phyloP scores from a whole-genome alignment of 1,284 basidiomycete species.

The Waitea zeae region DNA sequence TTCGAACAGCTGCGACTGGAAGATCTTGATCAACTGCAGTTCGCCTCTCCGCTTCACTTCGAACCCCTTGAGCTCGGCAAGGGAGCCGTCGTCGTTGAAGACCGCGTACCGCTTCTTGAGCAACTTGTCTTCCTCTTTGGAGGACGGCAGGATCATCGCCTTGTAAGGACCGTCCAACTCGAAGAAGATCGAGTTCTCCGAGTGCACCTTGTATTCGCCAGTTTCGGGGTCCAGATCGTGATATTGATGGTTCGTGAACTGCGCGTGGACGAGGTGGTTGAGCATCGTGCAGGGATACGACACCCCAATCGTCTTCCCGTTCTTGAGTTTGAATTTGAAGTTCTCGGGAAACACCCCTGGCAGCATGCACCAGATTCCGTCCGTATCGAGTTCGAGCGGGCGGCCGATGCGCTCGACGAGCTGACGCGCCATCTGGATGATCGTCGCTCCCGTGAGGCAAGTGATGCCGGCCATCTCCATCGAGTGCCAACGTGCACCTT shows the following conservation, averaged over 20 bases:
- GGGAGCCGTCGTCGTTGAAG: slow-evolving; percentile 95
- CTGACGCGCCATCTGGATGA: slow-evolving; percentile 99
- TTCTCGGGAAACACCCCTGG: slow-evolving; percentile 97
- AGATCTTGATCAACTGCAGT: slow-evolving; percentile 98
- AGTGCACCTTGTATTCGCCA: slow-evolving; percentile 76
- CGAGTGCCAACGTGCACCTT: slow-evolving; percentile 98
- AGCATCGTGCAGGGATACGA: slow-evolving; percentile 99
- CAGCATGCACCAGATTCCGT: slow-evolving; percentile 99
- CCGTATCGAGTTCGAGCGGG: slow-evolving; percentile 94
- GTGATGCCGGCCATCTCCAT: slow-evolving; percentile 99
- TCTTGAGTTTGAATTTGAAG: slow-evolving; percentile 85
- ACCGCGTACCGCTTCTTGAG: slow-evolving; percentile 99
- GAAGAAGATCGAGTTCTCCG: slow-evolving; percentile 99
- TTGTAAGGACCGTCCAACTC: slow-evolving; percentile 97
- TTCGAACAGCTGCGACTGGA: slow-evolving; percentile 98
- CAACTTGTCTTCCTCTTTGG: slow-evolving; percentile 98
- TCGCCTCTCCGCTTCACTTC: slow-evolving; percentile 98
- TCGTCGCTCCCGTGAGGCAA: slow-evolving; percentile 94
- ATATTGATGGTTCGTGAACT: slow-evolving; percentile 98
- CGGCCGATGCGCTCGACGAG: slow-evolving; percentile 95
- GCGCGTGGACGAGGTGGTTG: slow-evolving; percentile 91
- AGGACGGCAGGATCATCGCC: slow-evolving; percentile 98
- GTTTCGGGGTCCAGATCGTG: slow-evolving; percentile 80
- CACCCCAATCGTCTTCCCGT: slow-evolving; percentile 78
- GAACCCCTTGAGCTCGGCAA: slow-evolving; percentile 97